phyloP scores from a whole-genome alignment of 164 flowering plant genomes.

The Nelumbo lutea region DNA sequence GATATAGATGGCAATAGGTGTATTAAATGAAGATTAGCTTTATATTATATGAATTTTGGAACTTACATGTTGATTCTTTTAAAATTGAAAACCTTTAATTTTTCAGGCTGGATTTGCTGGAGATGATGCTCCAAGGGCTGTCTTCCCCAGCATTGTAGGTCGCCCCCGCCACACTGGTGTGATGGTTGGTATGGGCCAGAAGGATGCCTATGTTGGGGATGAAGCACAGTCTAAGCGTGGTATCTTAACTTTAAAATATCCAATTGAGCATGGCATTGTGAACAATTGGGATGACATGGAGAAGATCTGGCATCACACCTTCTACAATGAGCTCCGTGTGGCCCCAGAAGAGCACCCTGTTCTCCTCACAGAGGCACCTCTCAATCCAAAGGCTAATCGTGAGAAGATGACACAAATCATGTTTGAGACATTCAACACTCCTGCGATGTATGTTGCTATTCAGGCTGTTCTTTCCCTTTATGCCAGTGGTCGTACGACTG shows the following conservation, averaged over 20 bases:
- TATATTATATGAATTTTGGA: background rate
- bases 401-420: constrained; percentile 84
- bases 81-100: no score
- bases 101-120: constrained; percentile 80
- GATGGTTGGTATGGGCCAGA: constrained; percentile 89
- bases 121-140: constrained; percentile 86
- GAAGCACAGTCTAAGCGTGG: constrained; percentile 85
- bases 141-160: constrained; percentile 75
- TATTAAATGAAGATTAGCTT: no score
- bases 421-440: constrained; percentile 78
- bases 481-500: constrained; percentile 86
- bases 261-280: constrained; percentile 79
- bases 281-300: constrained; percentile 91
- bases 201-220: constrained; percentile 76
- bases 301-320: constrained; percentile 81
- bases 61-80: background rate
- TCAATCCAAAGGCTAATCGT: constrained; percentile 79
- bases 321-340: constrained; percentile 77
- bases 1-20: no score
- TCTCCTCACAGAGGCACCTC: constrained; percentile 78
- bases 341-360: constrained; percentile 86
- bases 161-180: constrained; percentile 84
- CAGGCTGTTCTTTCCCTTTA: constrained; percentile 79
- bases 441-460: constrained; percentile 80
- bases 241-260: constrained; percentile 65